These are phyloP conservation scores for Evernia prunastri DNA, from an alignment of 495 filamentous ascomycete species.

Conservation along the genomic window DNA sequence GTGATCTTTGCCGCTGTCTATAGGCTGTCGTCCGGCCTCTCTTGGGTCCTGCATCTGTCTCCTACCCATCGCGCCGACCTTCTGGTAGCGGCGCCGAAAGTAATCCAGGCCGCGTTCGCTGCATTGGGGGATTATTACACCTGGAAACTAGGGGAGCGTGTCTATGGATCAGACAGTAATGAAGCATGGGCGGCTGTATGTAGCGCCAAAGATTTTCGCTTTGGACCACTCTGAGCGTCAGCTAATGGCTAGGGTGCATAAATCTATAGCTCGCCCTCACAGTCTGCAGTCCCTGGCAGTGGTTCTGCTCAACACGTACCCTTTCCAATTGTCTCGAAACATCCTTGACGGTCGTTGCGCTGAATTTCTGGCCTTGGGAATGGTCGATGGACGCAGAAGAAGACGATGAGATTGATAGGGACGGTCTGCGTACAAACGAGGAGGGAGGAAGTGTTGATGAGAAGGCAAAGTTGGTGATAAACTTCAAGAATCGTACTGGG, in stretches of 20 bases:
- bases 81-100: conserved; percentile 64
- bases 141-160: conserved; percentile 67
- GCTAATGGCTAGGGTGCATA: conserved; percentile 2
- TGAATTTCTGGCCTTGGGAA: conserved; percentile 84
- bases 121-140: conserved; percentile 81
- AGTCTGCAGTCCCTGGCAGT: conserved; percentile 87
- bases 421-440: conserved; percentile 16
- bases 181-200: conserved; percentile 64
- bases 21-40: conserved; percentile 48
- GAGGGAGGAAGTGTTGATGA: conserved; percentile 17
- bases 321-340: conserved; percentile 93
- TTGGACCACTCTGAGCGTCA: conserved; percentile 18
- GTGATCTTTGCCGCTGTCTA: conserved; percentile 76
- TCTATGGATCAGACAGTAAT: conserved; percentile 62
- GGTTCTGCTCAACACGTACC: conserved; percentile 88
- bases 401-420: conserved; percentile 21
- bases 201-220: conserved; percentile 21
- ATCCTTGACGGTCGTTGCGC: conserved; percentile 70
- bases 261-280: conserved; percentile 52
- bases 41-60: conserved; percentile 43
- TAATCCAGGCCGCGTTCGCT: conserved; percentile 69
- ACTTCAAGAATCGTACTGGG: conserved; percentile 7
- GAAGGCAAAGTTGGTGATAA: conserved; percentile 23
- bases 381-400: conserved; percentile 37
- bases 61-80: conserved; percentile 51